phyloP scores from a whole-genome alignment of 208 protist species.

The Angomonas deanei region DNA sequence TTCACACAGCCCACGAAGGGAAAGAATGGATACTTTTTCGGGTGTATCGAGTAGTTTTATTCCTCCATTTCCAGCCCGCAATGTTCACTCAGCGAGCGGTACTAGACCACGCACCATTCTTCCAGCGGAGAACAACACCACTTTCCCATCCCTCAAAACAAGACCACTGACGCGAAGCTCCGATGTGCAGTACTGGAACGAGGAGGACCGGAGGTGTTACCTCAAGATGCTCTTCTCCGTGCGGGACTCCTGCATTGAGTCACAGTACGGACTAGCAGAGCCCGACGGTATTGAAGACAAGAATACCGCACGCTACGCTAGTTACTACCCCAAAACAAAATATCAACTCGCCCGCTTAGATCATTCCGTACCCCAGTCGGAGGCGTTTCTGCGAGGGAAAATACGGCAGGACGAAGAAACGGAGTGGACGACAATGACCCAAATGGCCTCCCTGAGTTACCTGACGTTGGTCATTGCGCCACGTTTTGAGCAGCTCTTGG shows the following conservation, averaged over 20 bases:
- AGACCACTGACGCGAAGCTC: no score
- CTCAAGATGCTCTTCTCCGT: neutral
- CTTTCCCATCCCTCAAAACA: no score
- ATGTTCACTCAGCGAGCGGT: neutral
- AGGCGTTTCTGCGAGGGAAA: slow-evolving; percentile 39
- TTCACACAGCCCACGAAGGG: neutral
- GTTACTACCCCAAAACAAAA: neutral
- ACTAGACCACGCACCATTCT: neutral
- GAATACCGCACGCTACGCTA: neutral
- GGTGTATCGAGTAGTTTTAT: neutral
- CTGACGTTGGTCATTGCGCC: slow-evolving; percentile 73
- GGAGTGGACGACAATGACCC: slow-evolving; percentile 44
- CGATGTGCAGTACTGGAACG: neutral
- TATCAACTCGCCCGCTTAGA: slow-evolving; percentile 12
- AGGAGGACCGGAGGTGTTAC: neutral
- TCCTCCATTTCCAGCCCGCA: neutral
- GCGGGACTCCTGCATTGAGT: neutral
- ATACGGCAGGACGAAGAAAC: slow-evolving; percentile 46
- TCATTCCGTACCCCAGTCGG: slow-evolving; percentile 19
- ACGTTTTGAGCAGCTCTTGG: slow-evolving; percentile 51
- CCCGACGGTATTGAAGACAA: neutral
- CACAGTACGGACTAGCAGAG: no score
- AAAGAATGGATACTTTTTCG: neutral
- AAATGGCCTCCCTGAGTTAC: slow-evolving; percentile 79
- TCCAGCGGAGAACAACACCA: no score